Conservation (phyloP, 768 basidiomycete species). For the Boletus pseudo-olivaceus region DNA sequence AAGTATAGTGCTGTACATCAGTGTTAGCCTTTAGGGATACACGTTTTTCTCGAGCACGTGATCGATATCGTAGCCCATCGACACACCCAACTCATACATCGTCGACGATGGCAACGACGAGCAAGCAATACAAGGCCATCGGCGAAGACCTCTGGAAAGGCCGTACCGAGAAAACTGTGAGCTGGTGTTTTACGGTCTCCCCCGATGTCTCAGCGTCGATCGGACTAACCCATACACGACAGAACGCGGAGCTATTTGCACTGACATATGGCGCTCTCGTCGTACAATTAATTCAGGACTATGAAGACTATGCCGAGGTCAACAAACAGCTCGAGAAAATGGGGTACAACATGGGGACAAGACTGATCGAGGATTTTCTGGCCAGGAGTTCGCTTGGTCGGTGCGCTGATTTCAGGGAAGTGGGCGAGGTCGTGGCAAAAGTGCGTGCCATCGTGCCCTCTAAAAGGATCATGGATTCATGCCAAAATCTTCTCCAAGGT, state of each 20-base stretch:
- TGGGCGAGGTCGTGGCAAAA: slow-evolving; percentile 94
- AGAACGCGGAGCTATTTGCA: slow-evolving; percentile 98
- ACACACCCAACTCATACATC: slow-evolving; percentile 1
- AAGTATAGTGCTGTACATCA: no score
- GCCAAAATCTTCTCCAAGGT: slow-evolving; percentile 49
- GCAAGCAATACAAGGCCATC: slow-evolving; percentile 82
- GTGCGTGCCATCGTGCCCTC: slow-evolving; percentile 38
- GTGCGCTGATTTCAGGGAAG: slow-evolving; percentile 90
- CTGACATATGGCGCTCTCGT: slow-evolving; percentile 97
- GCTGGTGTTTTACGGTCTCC: slow-evolving; percentile 24
- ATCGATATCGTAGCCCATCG: slow-evolving; percentile 7
- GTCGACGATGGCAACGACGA: slow-evolving; percentile 59
- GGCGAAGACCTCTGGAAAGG: slow-evolving; percentile 97
- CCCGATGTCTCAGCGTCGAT: slow-evolving; percentile 13
- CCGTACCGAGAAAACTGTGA: slow-evolving; percentile 90
- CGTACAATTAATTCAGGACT: slow-evolving; percentile 97
- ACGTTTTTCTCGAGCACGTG: slow-evolving; percentile 19
- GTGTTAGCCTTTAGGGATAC: no score
- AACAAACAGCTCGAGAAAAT: slow-evolving; percentile 98
- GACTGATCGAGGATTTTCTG: slow-evolving; percentile 95
- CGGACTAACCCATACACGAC: slow-evolving; percentile 18
- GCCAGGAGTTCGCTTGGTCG: slow-evolving; percentile 89
- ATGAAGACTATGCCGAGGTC: slow-evolving; percentile 94
- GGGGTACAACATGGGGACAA: slow-evolving; percentile 97
- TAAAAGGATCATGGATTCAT: neutral